These are phyloP conservation scores for Dipodascus albidus DNA, from an alignment of 805 yeast species.

Conservation along the genomic window DNA sequence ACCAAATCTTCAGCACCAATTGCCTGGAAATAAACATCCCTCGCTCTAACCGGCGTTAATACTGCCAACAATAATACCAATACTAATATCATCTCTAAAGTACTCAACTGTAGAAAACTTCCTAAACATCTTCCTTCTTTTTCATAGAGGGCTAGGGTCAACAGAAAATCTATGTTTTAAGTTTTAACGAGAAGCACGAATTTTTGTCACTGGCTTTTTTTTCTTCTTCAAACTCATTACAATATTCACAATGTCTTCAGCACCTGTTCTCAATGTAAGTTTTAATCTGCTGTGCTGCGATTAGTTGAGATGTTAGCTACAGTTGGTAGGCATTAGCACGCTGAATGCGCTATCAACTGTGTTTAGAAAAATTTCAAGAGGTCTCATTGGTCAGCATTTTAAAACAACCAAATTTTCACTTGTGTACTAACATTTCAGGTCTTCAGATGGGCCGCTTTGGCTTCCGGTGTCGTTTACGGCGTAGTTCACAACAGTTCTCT, in stretches of 20 bases:
- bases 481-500: conserved; percentile 69
- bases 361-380: neutral
- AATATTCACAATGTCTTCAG: conserved; percentile 3
- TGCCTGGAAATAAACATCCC: neutral
- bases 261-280: conserved; percentile 1
- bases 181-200: neutral
- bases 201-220: neutral
- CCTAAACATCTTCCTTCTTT: too few species aligned
- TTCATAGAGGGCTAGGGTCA: neutral
- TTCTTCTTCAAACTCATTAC: neutral
- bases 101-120: too few species aligned
- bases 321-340: too few species aligned
- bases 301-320: neutral
- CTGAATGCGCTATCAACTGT: too few species aligned
- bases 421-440: conserved; percentile 35
- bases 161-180: neutral
- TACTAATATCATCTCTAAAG: too few species aligned
- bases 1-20: neutral
- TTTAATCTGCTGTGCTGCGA: conserved; percentile 2
- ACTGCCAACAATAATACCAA: too few species aligned
- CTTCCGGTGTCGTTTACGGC: conserved; percentile 82
- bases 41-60: too few species aligned
- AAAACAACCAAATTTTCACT: conserved; percentile 1
- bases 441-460: conserved; percentile 86
- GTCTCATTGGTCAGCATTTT: neutral